Conservation (phyloP, 257 asterid genomes). For the Petrea volubilis region DNA sequence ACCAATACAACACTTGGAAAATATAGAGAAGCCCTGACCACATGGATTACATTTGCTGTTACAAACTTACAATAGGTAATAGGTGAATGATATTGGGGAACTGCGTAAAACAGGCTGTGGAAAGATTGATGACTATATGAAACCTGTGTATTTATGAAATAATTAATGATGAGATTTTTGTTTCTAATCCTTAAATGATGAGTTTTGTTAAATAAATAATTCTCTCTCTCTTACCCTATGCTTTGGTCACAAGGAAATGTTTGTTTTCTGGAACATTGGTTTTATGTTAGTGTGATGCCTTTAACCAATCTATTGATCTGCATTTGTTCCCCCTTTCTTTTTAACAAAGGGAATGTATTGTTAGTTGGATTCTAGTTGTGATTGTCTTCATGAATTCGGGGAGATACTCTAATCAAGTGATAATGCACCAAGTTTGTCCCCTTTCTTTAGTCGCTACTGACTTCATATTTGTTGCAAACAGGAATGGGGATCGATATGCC, state of each 20-base stretch:
- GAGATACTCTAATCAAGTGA: neutral
- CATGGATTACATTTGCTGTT: neutral
- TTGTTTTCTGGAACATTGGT: neutral
- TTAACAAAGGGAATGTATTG: neutral
- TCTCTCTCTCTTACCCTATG: no score
- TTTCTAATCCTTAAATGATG: no score
- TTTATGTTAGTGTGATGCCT: neutral
- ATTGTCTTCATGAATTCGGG: neutral
- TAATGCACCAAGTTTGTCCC: neutral
- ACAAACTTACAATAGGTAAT: neutral
- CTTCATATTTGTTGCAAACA: constrained; percentile 16
- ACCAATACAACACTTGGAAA: neutral
- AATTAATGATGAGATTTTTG: no score
- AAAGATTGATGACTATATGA: neutral
- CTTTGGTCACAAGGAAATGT: neutral
- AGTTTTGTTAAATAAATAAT: no score
- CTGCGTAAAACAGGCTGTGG: neutral
- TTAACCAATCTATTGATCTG: neutral
- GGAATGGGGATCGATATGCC: constrained; percentile 89
- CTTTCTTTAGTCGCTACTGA: neutral
- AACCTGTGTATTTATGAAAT: neutral
- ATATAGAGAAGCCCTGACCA: neutral
- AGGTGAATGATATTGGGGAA: neutral
- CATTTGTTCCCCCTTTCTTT: neutral
- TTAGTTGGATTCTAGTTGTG: neutral